Percentiles rank a stretch among this genome's conserved stretches.
Conservation (phyloP, 78 protist species). For the Dictyostelium capitatum region DNA sequence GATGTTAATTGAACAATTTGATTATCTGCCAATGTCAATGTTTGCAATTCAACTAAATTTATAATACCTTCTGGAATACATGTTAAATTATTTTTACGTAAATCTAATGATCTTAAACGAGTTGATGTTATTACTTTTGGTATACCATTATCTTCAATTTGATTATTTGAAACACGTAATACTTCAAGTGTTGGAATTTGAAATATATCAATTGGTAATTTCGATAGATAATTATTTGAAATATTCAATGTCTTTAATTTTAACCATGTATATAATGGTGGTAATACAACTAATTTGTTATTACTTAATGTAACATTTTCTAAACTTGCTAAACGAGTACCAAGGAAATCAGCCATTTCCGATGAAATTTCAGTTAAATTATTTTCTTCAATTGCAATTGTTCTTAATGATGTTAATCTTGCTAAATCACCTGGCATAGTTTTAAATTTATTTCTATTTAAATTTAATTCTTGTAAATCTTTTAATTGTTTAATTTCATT, state of each 20-base stretch:
- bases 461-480: slow-evolving; percentile 52
- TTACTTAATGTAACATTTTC: slow-evolving; percentile 60
- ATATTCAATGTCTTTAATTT: slow-evolving; percentile 57
- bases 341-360: slow-evolving; percentile 51
- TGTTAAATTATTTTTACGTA: slow-evolving; percentile 16
- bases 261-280: slow-evolving; percentile 62
- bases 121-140: slow-evolving; percentile 18
- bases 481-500: slow-evolving; percentile 65
- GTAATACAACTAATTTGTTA: slow-evolving; percentile 22
- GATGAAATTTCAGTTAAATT: slow-evolving; percentile 49
- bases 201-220: slow-evolving; percentile 64
- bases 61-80: slow-evolving; percentile 57
- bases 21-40: slow-evolving; percentile 51
- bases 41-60: slow-evolving; percentile 42
- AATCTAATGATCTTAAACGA: slow-evolving; percentile 30
- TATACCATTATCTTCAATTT: slow-evolving; percentile 50
- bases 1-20: slow-evolving; percentile 30
- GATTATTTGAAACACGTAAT: slow-evolving; percentile 53
- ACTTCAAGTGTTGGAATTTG: slow-evolving; percentile 57
- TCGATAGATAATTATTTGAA: slow-evolving; percentile 46
- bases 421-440: slow-evolving; percentile 70
- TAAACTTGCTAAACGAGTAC: slow-evolving; percentile 17
- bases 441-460: slow-evolving; percentile 55
- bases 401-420: slow-evolving; percentile 38
- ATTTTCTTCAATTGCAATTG: slow-evolving; percentile 59